Evolutionary conservation across 2,329 filamentous ascomycete species (phyloP).

Genomic region (Talaromyces sp.): DNA sequence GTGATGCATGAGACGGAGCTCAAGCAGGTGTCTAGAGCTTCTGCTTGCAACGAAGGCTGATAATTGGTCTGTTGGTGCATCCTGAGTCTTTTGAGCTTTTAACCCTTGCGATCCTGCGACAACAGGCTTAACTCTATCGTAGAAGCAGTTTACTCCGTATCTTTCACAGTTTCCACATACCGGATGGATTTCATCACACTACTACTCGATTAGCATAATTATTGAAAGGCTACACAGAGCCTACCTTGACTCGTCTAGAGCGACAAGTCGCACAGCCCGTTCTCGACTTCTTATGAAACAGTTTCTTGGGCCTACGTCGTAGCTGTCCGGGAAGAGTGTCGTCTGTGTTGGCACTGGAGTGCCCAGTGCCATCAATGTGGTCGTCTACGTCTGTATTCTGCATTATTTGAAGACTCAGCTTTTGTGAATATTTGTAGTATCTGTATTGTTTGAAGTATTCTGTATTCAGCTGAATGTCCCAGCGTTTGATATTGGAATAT

Average conservation of each 20-base stretch:
- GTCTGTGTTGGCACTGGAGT: background rate
- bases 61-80: background rate
- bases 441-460: background rate
- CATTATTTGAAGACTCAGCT: background rate
- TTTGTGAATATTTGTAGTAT: too few species aligned
- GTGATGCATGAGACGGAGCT: constrained; percentile 17
- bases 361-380: background rate
- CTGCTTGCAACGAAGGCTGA: background rate
- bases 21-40: constrained; percentile 17
- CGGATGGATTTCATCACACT: constrained; percentile 21
- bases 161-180: constrained; percentile 18
- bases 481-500: background rate
- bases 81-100: background rate
- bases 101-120: background rate
- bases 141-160: constrained; percentile 17
- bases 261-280: constrained; percentile 20
- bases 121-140: constrained; percentile 14
- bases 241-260: constrained; percentile 21
- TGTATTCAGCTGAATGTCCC: background rate
- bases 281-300: constrained; percentile 16
- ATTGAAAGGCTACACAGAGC: background rate
- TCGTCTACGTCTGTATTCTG: background rate
- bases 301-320: background rate
- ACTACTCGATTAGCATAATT: background rate
- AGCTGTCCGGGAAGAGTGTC: background rate